Evolutionary conservation across 768 basidiomycete species (phyloP), one percentile per base, ranked within the genome.

Genomic region (Tricholoma flavovirens): DNA sequence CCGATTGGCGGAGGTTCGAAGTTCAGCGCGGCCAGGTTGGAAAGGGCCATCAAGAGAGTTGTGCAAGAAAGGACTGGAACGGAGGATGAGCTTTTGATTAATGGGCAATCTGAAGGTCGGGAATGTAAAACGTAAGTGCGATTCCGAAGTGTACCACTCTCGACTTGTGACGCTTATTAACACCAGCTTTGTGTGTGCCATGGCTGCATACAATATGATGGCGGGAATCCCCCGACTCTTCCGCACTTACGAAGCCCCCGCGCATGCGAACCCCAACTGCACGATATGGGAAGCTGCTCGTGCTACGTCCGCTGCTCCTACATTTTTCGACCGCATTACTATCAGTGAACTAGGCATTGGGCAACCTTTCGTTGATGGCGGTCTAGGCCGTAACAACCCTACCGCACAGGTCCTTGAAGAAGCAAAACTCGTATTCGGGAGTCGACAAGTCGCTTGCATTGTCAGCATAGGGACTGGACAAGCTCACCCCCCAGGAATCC

Each of bases 281-380:
- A 58, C 45, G 19, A 69, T 70, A 19, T 70, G 69, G 69, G 64
- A 70, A 49, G 67, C 67, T 4, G 66, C 62, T 3, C 63, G 69
- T 3, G 69, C 69, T 0, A 71, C 69, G 0, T 64, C 66, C 19
- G 70, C 69, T 8, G 63, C 65, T 3, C 64, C 66, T 0, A 56
- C 56, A 1, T 64, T 70, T 45, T 69, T 69, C 58, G 59, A 62
- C 7, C 53, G 56, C 10, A 62, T 69, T 1, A 32, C 30, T 32
- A 32, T 32, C 30, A 32, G 30, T 32, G 33, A 32, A 9, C 30
- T 43, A 12, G 50, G 54, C n/a, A 49, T 33, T 1, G 50, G 52
- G 21, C 56, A 60, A 51, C 53, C 40, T 14, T 59, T 57, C 12
- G n/a, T 65, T 11, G 59, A 61, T 48, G 62, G 56, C 1, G 62